phyloP scores from a whole-genome alignment of 1,284 basidiomycete species.

The Kalmanozyma brasiliensis region DNA sequence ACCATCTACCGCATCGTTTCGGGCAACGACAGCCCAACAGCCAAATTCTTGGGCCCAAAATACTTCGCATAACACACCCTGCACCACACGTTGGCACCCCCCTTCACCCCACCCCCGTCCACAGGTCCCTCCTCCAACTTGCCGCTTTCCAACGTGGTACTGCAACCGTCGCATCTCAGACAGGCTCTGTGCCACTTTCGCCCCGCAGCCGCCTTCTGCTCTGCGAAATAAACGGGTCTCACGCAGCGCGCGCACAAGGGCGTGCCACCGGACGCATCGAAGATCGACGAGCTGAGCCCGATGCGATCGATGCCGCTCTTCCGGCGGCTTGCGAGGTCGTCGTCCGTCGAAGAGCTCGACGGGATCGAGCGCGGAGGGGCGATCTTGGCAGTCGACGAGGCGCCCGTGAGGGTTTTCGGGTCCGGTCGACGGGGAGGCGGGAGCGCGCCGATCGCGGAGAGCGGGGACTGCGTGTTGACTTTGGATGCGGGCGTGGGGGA shows the following conservation, averaged over 20 bases:
- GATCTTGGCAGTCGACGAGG: slow-evolving; percentile 44
- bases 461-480: slow-evolving; percentile 42
- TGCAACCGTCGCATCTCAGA: slow-evolving; percentile 64
- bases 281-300: slow-evolving; percentile 45
- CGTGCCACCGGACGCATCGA: slow-evolving; percentile 51
- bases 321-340: slow-evolving; percentile 8
- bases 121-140: slow-evolving; percentile 63
- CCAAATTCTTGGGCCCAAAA: slow-evolving; percentile 51
- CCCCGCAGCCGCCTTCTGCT: slow-evolving; percentile 61
- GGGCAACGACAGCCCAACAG: slow-evolving; percentile 42
- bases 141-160: slow-evolving; percentile 58
- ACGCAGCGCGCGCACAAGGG: slow-evolving; percentile 63
- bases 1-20: slow-evolving; percentile 35
- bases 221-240: slow-evolving; percentile 65
- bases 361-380: slow-evolving; percentile 35
- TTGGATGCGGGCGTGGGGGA: slow-evolving; percentile 17
- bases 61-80: slow-evolving; percentile 63
- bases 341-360: slow-evolving; percentile 5
- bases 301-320: slow-evolving; percentile 48
- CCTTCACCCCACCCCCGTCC: slow-evolving; percentile 15
- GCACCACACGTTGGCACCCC: slow-evolving; percentile 61
- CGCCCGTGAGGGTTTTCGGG: slow-evolving; percentile 45
- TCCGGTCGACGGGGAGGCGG: slow-evolving; percentile 37
- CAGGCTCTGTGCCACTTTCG: slow-evolving; percentile 65
- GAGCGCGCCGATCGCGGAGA: slow-evolving; percentile 24